Conservation (phyloP, 257 asterid genomes). For the Solanum chilense region DNA sequence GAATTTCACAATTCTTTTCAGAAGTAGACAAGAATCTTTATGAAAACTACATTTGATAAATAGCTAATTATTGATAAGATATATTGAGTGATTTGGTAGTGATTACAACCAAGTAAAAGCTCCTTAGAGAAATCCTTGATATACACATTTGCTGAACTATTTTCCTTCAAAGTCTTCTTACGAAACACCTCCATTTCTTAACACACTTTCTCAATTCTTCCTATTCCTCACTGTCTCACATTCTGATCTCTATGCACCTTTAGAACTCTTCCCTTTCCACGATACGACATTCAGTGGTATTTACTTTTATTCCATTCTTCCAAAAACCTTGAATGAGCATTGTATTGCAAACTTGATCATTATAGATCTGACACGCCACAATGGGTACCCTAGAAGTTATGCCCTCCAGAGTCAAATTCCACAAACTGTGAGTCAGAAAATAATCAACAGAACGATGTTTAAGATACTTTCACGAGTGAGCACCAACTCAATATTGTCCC, state of each 20-base stretch:
- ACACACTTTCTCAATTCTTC: conserved; percentile 10
- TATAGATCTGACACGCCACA: conserved; percentile 5
- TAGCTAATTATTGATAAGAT: no score
- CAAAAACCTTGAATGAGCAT: conserved; percentile 33
- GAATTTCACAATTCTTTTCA: background rate
- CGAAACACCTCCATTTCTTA: conserved; percentile 22
- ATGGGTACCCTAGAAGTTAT: conserved; percentile 2
- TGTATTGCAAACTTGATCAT: conserved; percentile 36
- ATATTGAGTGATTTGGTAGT: background rate
- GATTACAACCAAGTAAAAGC: background rate
- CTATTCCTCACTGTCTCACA: conserved; percentile 6
- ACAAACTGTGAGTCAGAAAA: conserved; percentile 19
- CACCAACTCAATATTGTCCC: conserved; percentile 16
- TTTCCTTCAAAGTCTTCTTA: conserved; percentile 15
- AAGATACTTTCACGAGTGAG: conserved; percentile 10
- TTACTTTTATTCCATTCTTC: conserved; percentile 27
- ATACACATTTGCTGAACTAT: conserved; percentile 15
- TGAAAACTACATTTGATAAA: no score
- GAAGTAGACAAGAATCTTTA: background rate
- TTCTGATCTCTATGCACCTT: conserved; percentile 19
- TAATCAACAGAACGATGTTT: conserved; percentile 12
- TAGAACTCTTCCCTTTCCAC: conserved; percentile 15
- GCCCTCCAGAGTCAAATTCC: conserved; percentile 40
- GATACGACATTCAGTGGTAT: background rate
- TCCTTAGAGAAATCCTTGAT: conserved; percentile 12